A percentile compares a stretch with the other conserved stretches of the same genome.
These are phyloP conservation scores for Cucumis melo DNA, from an alignment of 306 rosid genomes.

Conservation along the genomic window DNA sequence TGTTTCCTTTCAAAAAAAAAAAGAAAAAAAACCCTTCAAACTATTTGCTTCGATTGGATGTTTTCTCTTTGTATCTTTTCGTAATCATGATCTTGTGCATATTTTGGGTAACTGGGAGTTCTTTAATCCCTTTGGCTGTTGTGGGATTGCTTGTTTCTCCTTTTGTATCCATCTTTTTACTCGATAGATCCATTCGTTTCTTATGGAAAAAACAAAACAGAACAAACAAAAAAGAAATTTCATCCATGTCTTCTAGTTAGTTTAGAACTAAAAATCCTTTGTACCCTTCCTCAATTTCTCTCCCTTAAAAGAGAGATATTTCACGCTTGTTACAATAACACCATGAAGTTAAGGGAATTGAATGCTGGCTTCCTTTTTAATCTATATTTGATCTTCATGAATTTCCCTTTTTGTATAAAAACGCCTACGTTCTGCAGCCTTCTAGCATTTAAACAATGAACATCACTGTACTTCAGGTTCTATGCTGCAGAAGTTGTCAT, in stretches of 20 bases:
- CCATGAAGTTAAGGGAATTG: background rate
- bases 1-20: too few relatives aligned
- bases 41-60: too few relatives aligned
- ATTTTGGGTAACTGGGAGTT: too few relatives aligned
- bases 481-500: conserved; percentile 86
- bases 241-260: background rate
- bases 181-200: too few relatives aligned
- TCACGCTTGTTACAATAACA: background rate
- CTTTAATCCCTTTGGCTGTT: too few relatives aligned
- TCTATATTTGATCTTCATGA: background rate
- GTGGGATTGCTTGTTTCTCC: too few relatives aligned
- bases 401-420: background rate
- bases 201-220: too few relatives aligned
- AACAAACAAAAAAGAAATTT: too few relatives aligned
- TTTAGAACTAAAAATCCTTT: background rate
- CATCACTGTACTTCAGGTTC: conserved; percentile 40
- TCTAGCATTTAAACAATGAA: conserved; percentile 6
- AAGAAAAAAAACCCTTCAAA: too few relatives aligned
- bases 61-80: too few relatives aligned
- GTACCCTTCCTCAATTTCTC: background rate
- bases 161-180: too few relatives aligned
- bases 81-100: too few relatives aligned
- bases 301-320: background rate
- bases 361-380: background rate
- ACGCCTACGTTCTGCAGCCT: background rate